phyloP scores from a whole-genome alignment of 2,329 filamentous ascomycete genomes.

The Epichloe festucae region DNA sequence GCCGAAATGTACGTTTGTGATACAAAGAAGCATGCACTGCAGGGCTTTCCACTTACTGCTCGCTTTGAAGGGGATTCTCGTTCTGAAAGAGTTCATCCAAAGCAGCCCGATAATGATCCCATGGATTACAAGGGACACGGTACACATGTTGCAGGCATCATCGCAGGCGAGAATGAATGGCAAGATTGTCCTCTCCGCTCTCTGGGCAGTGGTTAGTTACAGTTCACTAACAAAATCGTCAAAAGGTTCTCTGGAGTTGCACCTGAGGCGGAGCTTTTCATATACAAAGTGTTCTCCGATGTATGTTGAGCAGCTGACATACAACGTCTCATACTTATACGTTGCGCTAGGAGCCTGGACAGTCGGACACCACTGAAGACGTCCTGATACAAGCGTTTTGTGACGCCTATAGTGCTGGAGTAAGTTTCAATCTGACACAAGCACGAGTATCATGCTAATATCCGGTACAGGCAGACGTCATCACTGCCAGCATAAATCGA shows the following conservation, averaged over 20 bases:
- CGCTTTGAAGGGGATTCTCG: conserved; percentile 1
- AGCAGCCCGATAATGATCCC: conserved; percentile 18
- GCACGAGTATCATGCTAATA: not conserved
- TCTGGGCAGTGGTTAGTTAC: not conserved
- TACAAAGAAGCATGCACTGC: not conserved
- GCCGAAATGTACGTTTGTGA: conserved; percentile 14
- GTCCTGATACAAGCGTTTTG: conserved; percentile 24
- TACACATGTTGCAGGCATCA: conserved; percentile 30
- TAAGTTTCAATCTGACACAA: conserved; percentile 4
- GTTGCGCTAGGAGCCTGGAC: not conserved
- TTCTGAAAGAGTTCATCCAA: conserved; percentile 10
- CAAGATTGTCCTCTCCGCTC: conserved; percentile 2
- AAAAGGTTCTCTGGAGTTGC: conserved; percentile 30
- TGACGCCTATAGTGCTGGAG: conserved; percentile 23
- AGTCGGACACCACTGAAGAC: conserved; percentile 17
- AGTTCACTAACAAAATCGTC: not conserved
- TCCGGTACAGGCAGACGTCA: conserved; percentile 25
- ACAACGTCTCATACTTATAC: not conserved
- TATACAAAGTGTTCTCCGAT: conserved; percentile 31
- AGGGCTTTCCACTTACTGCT: not conserved
- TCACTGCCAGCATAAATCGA: conserved; percentile 27
- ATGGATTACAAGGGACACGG: conserved; percentile 12
- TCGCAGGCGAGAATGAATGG: conserved; percentile 30
- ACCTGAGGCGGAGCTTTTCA: conserved; percentile 29
- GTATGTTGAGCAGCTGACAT: conserved; percentile 7